These are phyloP conservation scores for maize (Zea mays) DNA, from an alignment of 176 grass and related monocot species.

Conservation along the genomic window DNA sequence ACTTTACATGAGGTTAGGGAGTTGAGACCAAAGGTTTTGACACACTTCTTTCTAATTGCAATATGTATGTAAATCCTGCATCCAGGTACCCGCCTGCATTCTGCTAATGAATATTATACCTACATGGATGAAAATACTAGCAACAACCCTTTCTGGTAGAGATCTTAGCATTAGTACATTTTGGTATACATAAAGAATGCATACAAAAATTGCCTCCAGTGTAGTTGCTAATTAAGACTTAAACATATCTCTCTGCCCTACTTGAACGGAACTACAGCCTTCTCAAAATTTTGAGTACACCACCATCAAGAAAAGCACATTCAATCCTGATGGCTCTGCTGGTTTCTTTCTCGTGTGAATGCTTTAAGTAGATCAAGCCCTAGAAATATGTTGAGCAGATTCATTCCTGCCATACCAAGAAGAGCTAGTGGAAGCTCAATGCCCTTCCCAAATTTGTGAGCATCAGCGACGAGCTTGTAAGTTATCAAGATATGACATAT, in stretches of 20 bases:
- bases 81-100: not conserved
- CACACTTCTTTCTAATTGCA: slow-evolving; percentile 11
- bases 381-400: slow-evolving; percentile 82
- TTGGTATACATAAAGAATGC: slow-evolving; percentile 21
- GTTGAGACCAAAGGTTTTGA: not conserved
- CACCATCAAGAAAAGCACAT: slow-evolving; percentile 22
- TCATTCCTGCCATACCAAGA: slow-evolving; percentile 90
- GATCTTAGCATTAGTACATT: slow-evolving; percentile 27
- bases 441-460: slow-evolving; percentile 73
- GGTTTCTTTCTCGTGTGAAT: slow-evolving; percentile 62
- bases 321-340: slow-evolving; percentile 66
- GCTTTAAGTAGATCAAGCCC: slow-evolving; percentile 78
- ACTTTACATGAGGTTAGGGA: not conserved
- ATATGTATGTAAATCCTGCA: slow-evolving; percentile 22
- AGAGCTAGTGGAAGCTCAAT: slow-evolving; percentile 91
- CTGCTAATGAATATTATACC: slow-evolving; percentile 9
- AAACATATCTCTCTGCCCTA: slow-evolving; percentile 42
- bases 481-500: slow-evolving; percentile 75
- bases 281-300: slow-evolving; percentile 34
- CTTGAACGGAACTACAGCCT: slow-evolving; percentile 15
- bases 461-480: slow-evolving; percentile 73
- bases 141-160: slow-evolving; percentile 3
- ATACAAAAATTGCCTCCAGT: not conserved
- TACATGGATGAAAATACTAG: slow-evolving; percentile 13
- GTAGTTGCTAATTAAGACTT: not conserved